Conservation (phyloP, 805 yeast genomes). For the Komagataella mondaviorum region DNA sequence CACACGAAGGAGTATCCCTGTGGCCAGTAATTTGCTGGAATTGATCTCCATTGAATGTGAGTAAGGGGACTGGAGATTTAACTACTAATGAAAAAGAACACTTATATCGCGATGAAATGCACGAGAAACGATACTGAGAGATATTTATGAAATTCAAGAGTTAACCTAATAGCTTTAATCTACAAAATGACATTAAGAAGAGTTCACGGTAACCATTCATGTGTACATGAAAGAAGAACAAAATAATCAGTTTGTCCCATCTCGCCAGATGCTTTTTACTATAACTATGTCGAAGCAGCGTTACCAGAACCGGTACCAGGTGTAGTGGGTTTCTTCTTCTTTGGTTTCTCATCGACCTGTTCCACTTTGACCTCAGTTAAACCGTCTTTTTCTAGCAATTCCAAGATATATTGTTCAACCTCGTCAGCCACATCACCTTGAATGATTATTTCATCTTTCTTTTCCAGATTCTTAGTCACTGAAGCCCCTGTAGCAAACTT, state of each 20-base stretch:
- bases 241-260: neutral
- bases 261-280: neutral
- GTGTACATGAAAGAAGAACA: neutral
- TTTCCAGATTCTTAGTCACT: slow-evolving; percentile 80
- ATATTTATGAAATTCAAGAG: no score
- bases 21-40: neutral
- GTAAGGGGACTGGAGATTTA: neutral
- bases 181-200: neutral
- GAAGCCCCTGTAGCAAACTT: slow-evolving; percentile 95
- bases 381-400: slow-evolving; percentile 69
- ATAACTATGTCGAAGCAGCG: neutral
- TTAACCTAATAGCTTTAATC: neutral
- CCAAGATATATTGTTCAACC: slow-evolving; percentile 63
- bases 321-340: slow-evolving; percentile 32
- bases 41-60: neutral
- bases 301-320: neutral
- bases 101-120: neutral
- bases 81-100: neutral
- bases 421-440: slow-evolving; percentile 95
- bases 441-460: slow-evolving; percentile 80
- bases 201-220: neutral
- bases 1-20: slow-evolving; percentile 27
- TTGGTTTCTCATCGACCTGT: slow-evolving; percentile 69
- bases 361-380: slow-evolving; percentile 81
- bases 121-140: neutral